Base-by-base conservation (phyloP, 106 monocot species). In the Dioscorea zingiberensis region DNA sequence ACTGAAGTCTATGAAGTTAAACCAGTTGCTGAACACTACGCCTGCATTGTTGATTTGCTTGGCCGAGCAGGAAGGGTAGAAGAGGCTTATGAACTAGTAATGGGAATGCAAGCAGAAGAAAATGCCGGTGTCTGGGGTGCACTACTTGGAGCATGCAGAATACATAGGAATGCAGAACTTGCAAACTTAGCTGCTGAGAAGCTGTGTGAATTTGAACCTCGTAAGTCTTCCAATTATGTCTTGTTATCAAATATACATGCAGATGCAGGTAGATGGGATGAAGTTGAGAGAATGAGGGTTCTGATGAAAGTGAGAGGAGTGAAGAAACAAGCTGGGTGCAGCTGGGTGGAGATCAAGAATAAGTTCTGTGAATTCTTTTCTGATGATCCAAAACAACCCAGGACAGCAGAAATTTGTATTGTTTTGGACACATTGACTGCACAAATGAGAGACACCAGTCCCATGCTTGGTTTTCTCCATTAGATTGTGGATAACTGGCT, bases 291-390 rank as follows among this genome's bases (percentile, higher is more conserved):
- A 63, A 10, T 63, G 16, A 44, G 63, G 45, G 21, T 63, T 44
- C 9, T 21, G 21, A 63, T 63, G 63, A 63, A 45, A 45, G 63
- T 45, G n/a, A 63, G 38, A 63, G 22, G 45, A n/a, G 38, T 63
- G 44, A n/a, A 44, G 30, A 63, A 63, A 44, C 15, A 44, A 63
- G 44, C 63, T 21, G 63, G 63, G 0, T 63, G 63, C 44, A 63
- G 63, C n/a, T 63, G 63, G 63, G 21, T 63, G 15, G 63, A 63
- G 63, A 53, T 66, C 24, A 66, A 21, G 26, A 53, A 66, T 66
- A 48, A 66, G 4, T 7, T 66, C 6, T 51, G 49, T 51, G 48
- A 48, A 47, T 66, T 66, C 49, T 51, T 66, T 51, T 66, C 66
- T 26, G 66, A 66, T 51, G 66, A 66, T 25, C 66, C 51, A 27